phyloP scores from a whole-genome alignment of 2,329 filamentous ascomycete genomes.

The Ramularia collo-cygni region DNA sequence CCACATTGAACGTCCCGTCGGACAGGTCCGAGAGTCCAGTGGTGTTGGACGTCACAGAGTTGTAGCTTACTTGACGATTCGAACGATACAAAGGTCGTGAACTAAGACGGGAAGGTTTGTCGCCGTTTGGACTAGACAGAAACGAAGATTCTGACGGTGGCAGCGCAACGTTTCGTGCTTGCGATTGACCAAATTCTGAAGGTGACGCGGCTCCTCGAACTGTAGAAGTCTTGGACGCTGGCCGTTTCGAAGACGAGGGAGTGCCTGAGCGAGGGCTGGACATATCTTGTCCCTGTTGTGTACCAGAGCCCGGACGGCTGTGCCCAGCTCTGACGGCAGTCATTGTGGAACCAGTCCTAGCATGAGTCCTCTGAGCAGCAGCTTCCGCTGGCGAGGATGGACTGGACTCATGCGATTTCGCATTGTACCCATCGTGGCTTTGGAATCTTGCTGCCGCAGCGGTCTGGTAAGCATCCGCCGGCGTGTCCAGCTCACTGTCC shows the following conservation, averaged over 20 bases:
- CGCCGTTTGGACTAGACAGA: constrained; percentile 6
- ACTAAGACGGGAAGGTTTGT: constrained; percentile 18
- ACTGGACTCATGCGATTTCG: constrained; percentile 10
- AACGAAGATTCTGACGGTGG: constrained; percentile 5
- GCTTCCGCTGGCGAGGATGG: constrained; percentile 38
- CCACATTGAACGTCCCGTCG: constrained; percentile 65
- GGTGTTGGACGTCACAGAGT: constrained; percentile 51
- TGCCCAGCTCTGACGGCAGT: not conserved
- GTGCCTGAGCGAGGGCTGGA: constrained; percentile 4
- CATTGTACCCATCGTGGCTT: constrained; percentile 12
- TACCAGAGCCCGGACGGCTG: not conserved
- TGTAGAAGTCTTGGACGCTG: constrained; percentile 18
- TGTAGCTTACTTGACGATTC: constrained; percentile 50
- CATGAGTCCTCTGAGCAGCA: constrained; percentile 31
- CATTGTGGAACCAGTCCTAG: constrained; percentile 9
- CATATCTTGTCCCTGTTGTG: not conserved
- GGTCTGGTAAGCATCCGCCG: constrained; percentile 38
- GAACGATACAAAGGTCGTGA: constrained; percentile 51
- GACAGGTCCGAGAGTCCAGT: constrained; percentile 51
- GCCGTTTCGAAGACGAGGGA: constrained; percentile 6
- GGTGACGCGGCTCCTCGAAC: constrained; percentile 14
- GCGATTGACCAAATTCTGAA: constrained; percentile 9
- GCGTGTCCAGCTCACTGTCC: constrained; percentile 27
- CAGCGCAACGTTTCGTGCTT: not conserved
- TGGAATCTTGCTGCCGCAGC: constrained; percentile 29